A percentile compares a stretch with the other conserved stretches of the same genome.
phyloP scores from a whole-genome alignment of 192 early-diverging fungal species.

The Linnemannia schmuckeri region DNA sequence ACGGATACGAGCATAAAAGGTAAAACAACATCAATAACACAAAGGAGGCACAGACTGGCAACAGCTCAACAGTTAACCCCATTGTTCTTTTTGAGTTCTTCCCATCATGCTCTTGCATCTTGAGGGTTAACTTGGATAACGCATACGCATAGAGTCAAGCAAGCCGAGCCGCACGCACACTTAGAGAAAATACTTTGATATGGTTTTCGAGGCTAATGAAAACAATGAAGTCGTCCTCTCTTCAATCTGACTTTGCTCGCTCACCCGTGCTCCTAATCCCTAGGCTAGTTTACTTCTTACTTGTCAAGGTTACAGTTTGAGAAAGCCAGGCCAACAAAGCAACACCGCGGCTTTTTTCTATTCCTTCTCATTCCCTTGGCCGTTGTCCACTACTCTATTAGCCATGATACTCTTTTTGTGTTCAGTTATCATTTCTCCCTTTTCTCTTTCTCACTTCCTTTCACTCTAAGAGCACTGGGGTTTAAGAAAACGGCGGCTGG shows the following conservation, averaged over 20 bases:
- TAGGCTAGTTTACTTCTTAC: not conserved
- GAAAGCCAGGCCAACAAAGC: not conserved
- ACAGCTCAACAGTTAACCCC: not conserved
- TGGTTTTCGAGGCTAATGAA: not conserved
- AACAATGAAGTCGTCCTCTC: not conserved
- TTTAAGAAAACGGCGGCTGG: not conserved
- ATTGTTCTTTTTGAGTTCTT: slow-evolving; percentile 11
- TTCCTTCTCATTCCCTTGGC: slow-evolving; percentile 1
- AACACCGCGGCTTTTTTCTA: not conserved
- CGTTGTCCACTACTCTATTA: not conserved
- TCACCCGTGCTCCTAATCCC: not conserved
- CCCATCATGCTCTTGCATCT: too few relatives aligned
- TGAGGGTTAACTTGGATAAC: too few relatives aligned
- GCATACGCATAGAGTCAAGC: not conserved
- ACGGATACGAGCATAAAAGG: not conserved
- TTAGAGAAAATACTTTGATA: not conserved
- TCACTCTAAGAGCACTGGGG: not conserved
- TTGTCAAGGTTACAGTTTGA: not conserved
- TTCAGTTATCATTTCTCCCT: not conserved
- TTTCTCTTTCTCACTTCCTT: not conserved
- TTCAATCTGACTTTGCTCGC: too few relatives aligned
- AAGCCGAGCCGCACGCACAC: not conserved
- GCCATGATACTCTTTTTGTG: not conserved
- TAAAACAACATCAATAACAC: not conserved
- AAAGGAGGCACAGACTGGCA: not conserved